phyloP scores from a whole-genome alignment of 495 filamentous ascomycete species.

The Tuber melanosporum region DNA sequence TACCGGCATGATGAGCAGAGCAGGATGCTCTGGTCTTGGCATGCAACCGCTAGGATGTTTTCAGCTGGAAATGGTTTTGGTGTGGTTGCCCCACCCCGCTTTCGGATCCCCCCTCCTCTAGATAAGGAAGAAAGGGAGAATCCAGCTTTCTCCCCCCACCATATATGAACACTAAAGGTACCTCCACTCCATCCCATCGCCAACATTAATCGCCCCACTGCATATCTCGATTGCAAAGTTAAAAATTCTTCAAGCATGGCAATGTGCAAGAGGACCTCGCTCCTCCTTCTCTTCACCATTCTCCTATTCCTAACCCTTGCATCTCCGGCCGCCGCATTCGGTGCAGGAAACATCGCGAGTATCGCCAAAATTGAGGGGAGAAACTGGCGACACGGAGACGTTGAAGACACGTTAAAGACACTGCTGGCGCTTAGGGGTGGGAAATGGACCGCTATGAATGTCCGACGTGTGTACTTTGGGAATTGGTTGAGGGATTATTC shows the following conservation, averaged over 20 bases:
- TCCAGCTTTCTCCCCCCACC: not conserved
- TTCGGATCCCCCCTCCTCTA: not conserved
- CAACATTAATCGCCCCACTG: not conserved
- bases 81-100: constrained; percentile 1
- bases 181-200: not conserved
- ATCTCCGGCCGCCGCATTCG: constrained; percentile 66
- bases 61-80: not conserved
- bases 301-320: constrained; percentile 56
- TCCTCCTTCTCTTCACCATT: constrained; percentile 49
- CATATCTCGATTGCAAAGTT: not conserved
- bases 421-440: constrained; percentile 80
- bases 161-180: not conserved
- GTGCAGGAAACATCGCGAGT: constrained; percentile 90
- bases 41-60: not conserved
- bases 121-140: not conserved
- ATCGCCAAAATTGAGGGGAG: constrained; percentile 89
- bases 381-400: constrained; percentile 89
- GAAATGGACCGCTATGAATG: constrained; percentile 88
- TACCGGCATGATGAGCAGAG: too few species aligned
- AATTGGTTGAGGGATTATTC: constrained; percentile 73
- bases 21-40: not conserved
- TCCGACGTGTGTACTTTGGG: constrained; percentile 89
- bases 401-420: constrained; percentile 73
- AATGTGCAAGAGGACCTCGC: constrained; percentile 15
- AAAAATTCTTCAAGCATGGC: constrained; percentile 13